These are phyloP conservation scores for Skeletonema tropicum DNA, from an alignment of 108 stramenopile species.

Conservation along the genomic window DNA sequence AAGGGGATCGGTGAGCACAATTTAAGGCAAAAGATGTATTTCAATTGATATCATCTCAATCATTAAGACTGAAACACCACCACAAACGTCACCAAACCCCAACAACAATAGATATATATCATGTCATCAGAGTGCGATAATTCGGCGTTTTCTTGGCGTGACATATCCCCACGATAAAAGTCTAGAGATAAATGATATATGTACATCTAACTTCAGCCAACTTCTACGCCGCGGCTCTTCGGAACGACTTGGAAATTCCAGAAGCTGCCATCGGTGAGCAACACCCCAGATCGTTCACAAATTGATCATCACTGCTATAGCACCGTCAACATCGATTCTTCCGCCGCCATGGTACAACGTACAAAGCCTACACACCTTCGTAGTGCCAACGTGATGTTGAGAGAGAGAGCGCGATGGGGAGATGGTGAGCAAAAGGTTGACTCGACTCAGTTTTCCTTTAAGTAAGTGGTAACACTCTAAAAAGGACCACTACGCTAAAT, in stretches of 20 bases:
- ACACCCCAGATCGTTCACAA: no score
- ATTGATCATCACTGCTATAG: no score
- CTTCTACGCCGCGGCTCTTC: background rate
- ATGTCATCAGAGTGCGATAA: background rate
- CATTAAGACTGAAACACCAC: background rate
- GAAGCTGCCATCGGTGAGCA: background rate
- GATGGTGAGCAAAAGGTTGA: background rate
- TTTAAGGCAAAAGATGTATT: background rate
- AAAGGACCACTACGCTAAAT: no score
- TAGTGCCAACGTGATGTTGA: background rate
- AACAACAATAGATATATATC: background rate
- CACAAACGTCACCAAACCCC: background rate
- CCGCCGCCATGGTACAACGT: background rate
- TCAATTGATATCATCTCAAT: background rate
- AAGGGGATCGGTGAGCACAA: background rate
- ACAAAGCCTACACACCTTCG: background rate
- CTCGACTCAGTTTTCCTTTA: background rate
- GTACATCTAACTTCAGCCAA: no score
- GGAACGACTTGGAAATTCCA: background rate
- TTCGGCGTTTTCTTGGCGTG: background rate
- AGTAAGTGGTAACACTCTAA: constrained; percentile 1
- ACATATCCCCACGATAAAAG: background rate
- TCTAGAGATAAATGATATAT: no score
- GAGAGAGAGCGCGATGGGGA: background rate
- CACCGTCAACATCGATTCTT: background rate